Base-by-base conservation (phyloP, 1,284 basidiomycete species). In the Tranzscheliella williamsii region DNA sequence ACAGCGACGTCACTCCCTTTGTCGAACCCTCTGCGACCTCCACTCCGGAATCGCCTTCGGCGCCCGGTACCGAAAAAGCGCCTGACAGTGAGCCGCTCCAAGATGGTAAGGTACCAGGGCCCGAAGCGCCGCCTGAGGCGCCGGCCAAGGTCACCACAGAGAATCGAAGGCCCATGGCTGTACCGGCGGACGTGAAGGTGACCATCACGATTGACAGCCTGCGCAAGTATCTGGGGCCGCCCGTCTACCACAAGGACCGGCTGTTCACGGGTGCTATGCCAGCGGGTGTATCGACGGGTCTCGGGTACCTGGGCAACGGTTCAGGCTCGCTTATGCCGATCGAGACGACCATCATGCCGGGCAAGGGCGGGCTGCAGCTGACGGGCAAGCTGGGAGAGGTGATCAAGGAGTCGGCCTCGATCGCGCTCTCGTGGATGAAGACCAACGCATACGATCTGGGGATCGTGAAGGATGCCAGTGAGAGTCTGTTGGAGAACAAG, bases 321-420 rank as follows among this genome's bases (percentile, higher is more conserved):
- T 90, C 89, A 9, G 94, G 94, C 20, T 89, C 91, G 20, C 88
- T 97, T 42, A 95, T 97, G 92, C 92, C 94, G 15, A 87, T 98
- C 47, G 94, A 98, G 80, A 76, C 75, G 20, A 70, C 72, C 22
- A 53, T 75, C 42, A 72, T 76, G 71, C 72, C 75, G 1, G 70
- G 72, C 21, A 75, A 73, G 46, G 73, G 73, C 22, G 62, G 66
- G 7, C 81, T 97, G 3, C 91, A 93, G 71, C 81, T 97, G 5
- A 97, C 94, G 0, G 94, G 94, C 40, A 97, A 97, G 81, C 86
- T 98, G 2, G 94, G 94, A 40, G 94, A 98, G 72, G 94, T 97
- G 53, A 97, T 97, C 76, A 85, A 91, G 47, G 94, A 97, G 80
- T 90, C 88, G 50, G 92, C 94, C 0, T 90, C 94, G 78, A 94